Evolutionary conservation across 2,329 filamentous ascomycete species (phyloP), one percentile per base, ranked within the genome.

Genomic region (Trichoderma sp.): DNA sequence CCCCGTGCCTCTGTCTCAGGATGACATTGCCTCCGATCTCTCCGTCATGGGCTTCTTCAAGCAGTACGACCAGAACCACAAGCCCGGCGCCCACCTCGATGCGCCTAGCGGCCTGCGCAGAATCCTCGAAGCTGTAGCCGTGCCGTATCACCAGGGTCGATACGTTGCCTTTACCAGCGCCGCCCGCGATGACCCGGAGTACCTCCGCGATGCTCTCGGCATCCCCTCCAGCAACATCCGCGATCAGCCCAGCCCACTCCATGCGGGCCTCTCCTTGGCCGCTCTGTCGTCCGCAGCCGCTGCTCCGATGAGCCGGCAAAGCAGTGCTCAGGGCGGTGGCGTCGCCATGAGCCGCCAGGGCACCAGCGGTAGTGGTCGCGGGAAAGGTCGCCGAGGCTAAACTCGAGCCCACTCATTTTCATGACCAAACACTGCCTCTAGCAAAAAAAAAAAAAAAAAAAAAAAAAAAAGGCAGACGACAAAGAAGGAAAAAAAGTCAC

Each of bases 31-130:
- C 35, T 84, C 83, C 8, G 87, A 89, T 63, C 76, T 89, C 32
- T 80, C 83, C 10, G 83, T 89, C 57, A 87, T 90, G 80, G 84
- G 84, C 39, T 82, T 84, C 69, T 84, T 86, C 71, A 84, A 84
- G 74, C 83, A 84, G 71, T 89, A 88, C 71, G 84, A 86, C 73
- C 78, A 81, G 67, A 77, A 78, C 5, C 81, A 87, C 73, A 85
- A 84, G 69, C 78, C 81, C 2, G 86, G 86, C 2, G 81, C 86
- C 35, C 86, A 87, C 67, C 81, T 89, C n/a, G 84, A 87, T 68
- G 78, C 80, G 5, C 80, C 82, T 50, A 84, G 83, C 67, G 85
- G 86, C 32, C 81, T 85, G 65, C 84, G 85, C 63, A 84, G 81
- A 70, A 78, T 88, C 9, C 81, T 89, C n/a, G 84, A 88, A 73